A percentile compares a stretch with the other conserved stretches of the same genome.
phyloP scores from a whole-genome alignment of 106 monocot genomes.

The Narthecium ossifragum region DNA sequence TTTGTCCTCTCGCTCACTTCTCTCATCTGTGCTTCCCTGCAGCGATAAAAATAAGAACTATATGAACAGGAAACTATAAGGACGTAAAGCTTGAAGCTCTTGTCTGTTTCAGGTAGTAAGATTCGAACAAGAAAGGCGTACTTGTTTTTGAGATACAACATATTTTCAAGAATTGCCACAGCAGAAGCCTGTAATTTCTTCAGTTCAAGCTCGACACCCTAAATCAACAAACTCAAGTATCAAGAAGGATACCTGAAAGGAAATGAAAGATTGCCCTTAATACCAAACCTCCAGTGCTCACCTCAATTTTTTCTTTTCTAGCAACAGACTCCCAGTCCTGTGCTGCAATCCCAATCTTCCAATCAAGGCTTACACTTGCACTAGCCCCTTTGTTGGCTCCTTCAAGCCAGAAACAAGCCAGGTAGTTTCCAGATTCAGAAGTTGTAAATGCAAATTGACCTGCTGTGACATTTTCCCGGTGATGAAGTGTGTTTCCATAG shows the following conservation, averaged over 20 bases:
- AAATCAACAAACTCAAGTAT: background rate
- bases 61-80: background rate
- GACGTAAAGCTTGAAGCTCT: too few relatives aligned
- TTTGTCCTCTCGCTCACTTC: conserved; percentile 40
- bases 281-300: background rate
- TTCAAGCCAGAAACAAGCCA: conserved; percentile 46
- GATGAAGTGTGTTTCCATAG: conserved; percentile 44
- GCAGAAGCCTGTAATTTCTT: conserved; percentile 39
- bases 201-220: conserved; percentile 70
- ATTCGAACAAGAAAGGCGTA: conserved; percentile 4
- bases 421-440: conserved; percentile 49
- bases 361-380: conserved; percentile 47
- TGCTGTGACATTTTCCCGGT: conserved; percentile 23
- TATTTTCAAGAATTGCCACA: conserved; percentile 41
- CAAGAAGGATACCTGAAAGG: too few relatives aligned
- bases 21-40: conserved; percentile 57
- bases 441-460: conserved; percentile 60
- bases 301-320: conserved; percentile 61
- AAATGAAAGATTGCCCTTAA: too few relatives aligned
- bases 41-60: background rate
- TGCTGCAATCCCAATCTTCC: conserved; percentile 51
- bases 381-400: conserved; percentile 3
- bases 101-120: too few relatives aligned
- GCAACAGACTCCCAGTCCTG: conserved; percentile 48
- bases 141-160: conserved; percentile 37